Base-by-base conservation (phyloP, 768 basidiomycete species). In the Mycena maculata region DNA sequence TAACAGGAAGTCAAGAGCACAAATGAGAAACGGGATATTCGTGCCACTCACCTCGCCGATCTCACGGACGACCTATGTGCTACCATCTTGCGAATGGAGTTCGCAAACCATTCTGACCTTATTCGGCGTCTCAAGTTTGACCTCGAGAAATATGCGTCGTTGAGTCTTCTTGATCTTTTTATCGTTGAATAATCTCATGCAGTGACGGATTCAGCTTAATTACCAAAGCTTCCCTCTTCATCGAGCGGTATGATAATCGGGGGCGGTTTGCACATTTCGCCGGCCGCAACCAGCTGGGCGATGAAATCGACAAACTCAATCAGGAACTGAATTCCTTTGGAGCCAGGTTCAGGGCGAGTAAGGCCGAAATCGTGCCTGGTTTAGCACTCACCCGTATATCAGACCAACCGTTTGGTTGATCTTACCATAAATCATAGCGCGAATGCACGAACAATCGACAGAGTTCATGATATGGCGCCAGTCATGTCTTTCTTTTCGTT, bases 21-120 rank as follows among this genome's bases (percentile, higher is more conserved):
- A 22, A 28, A 39, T 23, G 50, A 62, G 18, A 62, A 44, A 36
- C 50, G 42, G 2, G 60, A 62, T 18, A 18, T 18, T 10, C 60
- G 54, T 25, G 7, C 20, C 7, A 16, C 15, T 0, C 18, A 22
- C 22, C 25, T 62, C 10, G 27, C 31, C 5, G 38, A 54, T 25
- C 12, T 62, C 4, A 62, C 41, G 0, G 48, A 18, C 8, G 52
- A 62, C 33, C 28, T 62, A 4, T 62, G 52, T 27, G 42, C 41
- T n/a, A 25, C 60, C 7, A 30, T 62, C 12, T 38, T 62, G 52
- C 52, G 52, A 22, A 54, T 62, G 60, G 52, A 62, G 10, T 41
- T 16, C 33, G 22, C 31, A 33, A 27, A 38, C n/a, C 31, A 62
- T 16, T 42, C 42, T 7, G 31, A 45, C 22, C 38, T 33, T 4